Evolutionary conservation across 78 protist genomes (phyloP).

Genomic region (Trichosphaerium sp.): DNA sequence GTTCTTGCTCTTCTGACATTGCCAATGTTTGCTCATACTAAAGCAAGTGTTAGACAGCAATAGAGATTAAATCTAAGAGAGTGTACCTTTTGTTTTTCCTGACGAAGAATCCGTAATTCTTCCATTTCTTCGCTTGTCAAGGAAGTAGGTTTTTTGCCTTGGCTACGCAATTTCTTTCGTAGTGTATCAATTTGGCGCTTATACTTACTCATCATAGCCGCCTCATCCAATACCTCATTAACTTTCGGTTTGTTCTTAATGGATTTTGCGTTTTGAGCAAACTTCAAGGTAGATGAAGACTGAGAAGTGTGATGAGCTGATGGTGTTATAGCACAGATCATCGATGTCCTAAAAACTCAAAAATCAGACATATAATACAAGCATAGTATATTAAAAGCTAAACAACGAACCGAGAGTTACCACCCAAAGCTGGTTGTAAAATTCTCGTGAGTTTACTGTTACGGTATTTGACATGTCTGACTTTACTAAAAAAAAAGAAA

Average conservation of each 20-base stretch:
- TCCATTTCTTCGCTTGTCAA: too few relatives aligned
- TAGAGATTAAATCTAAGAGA: too few relatives aligned
- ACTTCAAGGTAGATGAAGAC: constrained; percentile 55
- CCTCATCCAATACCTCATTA: constrained; percentile 46
- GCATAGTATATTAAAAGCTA: neutral
- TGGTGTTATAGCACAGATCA: constrained; percentile 60
- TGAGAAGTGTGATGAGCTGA: constrained; percentile 36
- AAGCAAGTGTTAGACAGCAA: too few relatives aligned
- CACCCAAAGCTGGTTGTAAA: constrained; percentile 67
- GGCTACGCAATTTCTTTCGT: neutral
- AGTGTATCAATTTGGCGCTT: neutral
- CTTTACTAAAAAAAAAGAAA: neutral
- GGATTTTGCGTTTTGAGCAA: constrained; percentile 72
- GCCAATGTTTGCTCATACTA: too few relatives aligned
- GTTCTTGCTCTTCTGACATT: too few relatives aligned
- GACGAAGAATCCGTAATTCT: too few relatives aligned
- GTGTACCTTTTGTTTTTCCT: too few relatives aligned
- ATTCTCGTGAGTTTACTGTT: constrained; percentile 68
- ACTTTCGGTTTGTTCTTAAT: constrained; percentile 69
- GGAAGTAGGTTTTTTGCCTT: too few relatives aligned
- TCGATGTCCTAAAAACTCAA: constrained; percentile 39
- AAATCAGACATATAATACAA: neutral
- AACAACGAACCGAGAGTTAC: constrained; percentile 35
- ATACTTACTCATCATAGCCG: constrained; percentile 19
- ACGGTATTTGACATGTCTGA: constrained; percentile 63